Percentiles rank a stretch among this genome's conserved stretches.
These are phyloP conservation scores for Bombardia bombarda DNA, from an alignment of 495 filamentous ascomycete genomes.

Conservation along the genomic window DNA sequence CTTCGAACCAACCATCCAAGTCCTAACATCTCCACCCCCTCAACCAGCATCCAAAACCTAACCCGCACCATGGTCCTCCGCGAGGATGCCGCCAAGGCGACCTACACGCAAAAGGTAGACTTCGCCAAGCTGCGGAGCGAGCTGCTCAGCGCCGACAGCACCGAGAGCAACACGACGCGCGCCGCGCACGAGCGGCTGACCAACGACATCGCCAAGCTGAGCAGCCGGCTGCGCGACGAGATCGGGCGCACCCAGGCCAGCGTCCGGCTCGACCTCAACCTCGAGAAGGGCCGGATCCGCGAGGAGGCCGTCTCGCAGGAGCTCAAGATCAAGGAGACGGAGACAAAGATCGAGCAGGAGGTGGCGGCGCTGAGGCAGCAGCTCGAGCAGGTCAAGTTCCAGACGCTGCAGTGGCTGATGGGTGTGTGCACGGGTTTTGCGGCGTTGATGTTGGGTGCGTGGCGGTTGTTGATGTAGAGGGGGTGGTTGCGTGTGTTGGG, in stretches of 20 bases:
- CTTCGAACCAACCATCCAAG: background rate
- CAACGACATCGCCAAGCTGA: slow-evolving; percentile 90
- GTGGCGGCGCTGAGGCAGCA: slow-evolving; percentile 84
- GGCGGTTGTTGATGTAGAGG: slow-evolving; percentile 67
- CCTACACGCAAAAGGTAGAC: slow-evolving; percentile 98
- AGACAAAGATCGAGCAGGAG: slow-evolving; percentile 97
- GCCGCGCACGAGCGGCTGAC: slow-evolving; percentile 86
- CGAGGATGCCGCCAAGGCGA: slow-evolving; percentile 78
- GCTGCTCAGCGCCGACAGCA: slow-evolving; percentile 81
- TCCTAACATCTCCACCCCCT: background rate
- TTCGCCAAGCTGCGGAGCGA: slow-evolving; percentile 98
- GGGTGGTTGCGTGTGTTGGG: background rate
- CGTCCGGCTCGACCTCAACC: slow-evolving; percentile 84
- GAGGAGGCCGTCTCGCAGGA: slow-evolving; percentile 97
- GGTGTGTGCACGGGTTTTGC: slow-evolving; percentile 91
- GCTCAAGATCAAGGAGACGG: slow-evolving; percentile 97
- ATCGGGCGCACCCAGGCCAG: slow-evolving; percentile 87
- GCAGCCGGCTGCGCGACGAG: slow-evolving; percentile 82
- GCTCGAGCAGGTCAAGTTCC: slow-evolving; percentile 95
- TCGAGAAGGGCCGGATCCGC: slow-evolving; percentile 94
- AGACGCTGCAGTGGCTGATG: slow-evolving; percentile 96
- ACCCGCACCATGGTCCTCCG: slow-evolving; percentile 98
- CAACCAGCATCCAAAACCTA: slow-evolving; percentile 79
- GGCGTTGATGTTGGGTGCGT: slow-evolving; percentile 89
- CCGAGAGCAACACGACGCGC: slow-evolving; percentile 79